Evolutionary conservation across 2,329 filamentous ascomycete species (phyloP).

Genomic region (Lachnellula occidentalis): DNA sequence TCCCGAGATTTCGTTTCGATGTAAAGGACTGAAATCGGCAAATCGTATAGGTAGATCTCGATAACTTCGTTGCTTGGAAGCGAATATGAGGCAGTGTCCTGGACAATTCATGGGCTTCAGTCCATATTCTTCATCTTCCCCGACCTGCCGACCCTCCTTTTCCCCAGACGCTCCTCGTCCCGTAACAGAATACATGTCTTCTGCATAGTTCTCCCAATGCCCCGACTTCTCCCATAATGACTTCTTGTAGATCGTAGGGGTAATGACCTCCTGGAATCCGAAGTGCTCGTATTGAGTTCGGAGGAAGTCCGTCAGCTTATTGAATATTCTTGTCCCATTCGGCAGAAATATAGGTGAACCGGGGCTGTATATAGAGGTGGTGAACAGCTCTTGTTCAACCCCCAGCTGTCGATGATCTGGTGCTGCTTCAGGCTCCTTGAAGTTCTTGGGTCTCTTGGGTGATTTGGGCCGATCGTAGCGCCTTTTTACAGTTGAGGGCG

Average conservation of each 20-base stretch:
- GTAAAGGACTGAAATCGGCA: conserved; percentile 82
- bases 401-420: conserved; percentile 56
- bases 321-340: conserved; percentile 76
- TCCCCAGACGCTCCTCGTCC: conserved; percentile 34
- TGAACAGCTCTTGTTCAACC: conserved; percentile 69
- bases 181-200: conserved; percentile 85
- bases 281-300: conserved; percentile 79
- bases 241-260: conserved; percentile 86
- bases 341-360: conserved; percentile 82
- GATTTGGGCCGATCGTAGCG: conserved; percentile 7
- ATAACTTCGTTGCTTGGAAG: conserved; percentile 66
- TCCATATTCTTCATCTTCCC: conserved; percentile 66
- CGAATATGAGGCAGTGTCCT: conserved; percentile 81
- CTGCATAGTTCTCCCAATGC: conserved; percentile 83
- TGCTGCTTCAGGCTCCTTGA: conserved; percentile 8
- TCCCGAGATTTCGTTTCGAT: conserved; percentile 80
- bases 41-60: conserved; percentile 77
- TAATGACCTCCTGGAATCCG: conserved; percentile 84
- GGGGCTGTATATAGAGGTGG: conserved; percentile 72
- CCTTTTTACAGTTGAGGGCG: conserved; percentile 1
- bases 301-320: conserved; percentile 74
- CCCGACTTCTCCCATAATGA: conserved; percentile 81
- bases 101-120: conserved; percentile 94
- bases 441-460: conserved; percentile 7
- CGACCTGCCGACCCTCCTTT: conserved; percentile 37